These are phyloP conservation scores for Podaxis sp. DNA, from an alignment of 768 basidiomycete genomes.

Conservation along the genomic window DNA sequence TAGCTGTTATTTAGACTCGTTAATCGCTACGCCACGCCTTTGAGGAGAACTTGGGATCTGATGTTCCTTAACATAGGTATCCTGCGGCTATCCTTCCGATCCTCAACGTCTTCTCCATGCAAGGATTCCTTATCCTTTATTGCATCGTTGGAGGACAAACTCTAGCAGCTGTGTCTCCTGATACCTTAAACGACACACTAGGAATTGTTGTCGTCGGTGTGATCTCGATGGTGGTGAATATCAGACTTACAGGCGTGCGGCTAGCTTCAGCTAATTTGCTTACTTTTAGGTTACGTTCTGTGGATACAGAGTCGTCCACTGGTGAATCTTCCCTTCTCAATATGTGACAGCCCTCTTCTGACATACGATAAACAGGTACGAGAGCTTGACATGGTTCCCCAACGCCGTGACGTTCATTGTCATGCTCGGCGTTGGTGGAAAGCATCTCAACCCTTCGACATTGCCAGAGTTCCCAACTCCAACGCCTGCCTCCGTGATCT, in stretches of 20 bases:
- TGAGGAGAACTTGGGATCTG: background rate
- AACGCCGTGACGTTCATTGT: slow-evolving; percentile 61
- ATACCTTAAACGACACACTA: slow-evolving; percentile 33
- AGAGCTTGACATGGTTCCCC: slow-evolving; percentile 69
- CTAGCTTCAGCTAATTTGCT: background rate
- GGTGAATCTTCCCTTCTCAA: slow-evolving; percentile 33
- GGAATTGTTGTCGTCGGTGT: slow-evolving; percentile 42
- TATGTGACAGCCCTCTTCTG: background rate
- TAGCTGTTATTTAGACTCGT: too few species aligned
- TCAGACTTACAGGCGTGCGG: background rate
- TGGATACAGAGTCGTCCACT: slow-evolving; percentile 60
- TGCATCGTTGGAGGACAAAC: slow-evolving; percentile 71
- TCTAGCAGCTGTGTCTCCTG: slow-evolving; percentile 50
- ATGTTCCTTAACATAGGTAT: slow-evolving; percentile 35
- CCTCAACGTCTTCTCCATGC: slow-evolving; percentile 58
- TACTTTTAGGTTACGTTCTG: slow-evolving; percentile 51
- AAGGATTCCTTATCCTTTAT: slow-evolving; percentile 67
- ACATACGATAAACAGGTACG: slow-evolving; percentile 35
- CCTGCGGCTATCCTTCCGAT: slow-evolving; percentile 54
- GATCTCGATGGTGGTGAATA: slow-evolving; percentile 33
- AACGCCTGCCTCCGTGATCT: slow-evolving; percentile 29
- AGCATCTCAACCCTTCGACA: slow-evolving; percentile 47
- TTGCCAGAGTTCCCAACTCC: slow-evolving; percentile 28
- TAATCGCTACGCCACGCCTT: background rate
- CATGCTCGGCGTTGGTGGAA: slow-evolving; percentile 62